Percentiles rank a stretch among this genome's conserved stretches.
These are phyloP conservation scores for Phaeosphaeriaceae sp. DNA, from an alignment of 2,329 filamentous ascomycete species.

Conservation along the genomic window DNA sequence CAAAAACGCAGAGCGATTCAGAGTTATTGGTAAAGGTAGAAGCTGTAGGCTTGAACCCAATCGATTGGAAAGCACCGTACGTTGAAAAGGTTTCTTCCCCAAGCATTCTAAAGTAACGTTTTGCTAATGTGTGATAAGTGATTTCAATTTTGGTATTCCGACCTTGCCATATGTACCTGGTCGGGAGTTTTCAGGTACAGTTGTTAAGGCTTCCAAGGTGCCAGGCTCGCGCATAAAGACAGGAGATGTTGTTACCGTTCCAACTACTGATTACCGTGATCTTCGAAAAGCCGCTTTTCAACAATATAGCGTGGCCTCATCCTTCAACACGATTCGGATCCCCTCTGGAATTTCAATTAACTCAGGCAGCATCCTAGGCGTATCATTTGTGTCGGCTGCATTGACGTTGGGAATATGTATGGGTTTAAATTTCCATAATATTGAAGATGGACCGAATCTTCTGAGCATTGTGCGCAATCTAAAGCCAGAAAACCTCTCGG, in stretches of 20 bases:
- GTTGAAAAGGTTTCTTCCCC: conserved; percentile 30
- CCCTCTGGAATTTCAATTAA: conserved; percentile 61
- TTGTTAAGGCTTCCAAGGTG: conserved; percentile 57
- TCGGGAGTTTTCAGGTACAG: conserved; percentile 70
- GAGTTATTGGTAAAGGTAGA: conserved; percentile 69
- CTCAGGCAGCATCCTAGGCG: conserved; percentile 68
- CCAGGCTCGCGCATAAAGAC: conserved; percentile 56
- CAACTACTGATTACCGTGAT: conserved; percentile 77
- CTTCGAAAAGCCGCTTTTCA: conserved; percentile 75
- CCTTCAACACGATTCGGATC: conserved; percentile 69
- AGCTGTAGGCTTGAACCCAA: conserved; percentile 75
- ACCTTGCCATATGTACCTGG: conserved; percentile 72
- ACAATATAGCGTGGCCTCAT: conserved; percentile 69
- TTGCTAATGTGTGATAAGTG: conserved; percentile 51
- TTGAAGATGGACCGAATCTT: conserved; percentile 65
- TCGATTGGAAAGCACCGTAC: conserved; percentile 77
- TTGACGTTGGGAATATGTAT: conserved; percentile 72
- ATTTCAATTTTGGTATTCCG: conserved; percentile 74
- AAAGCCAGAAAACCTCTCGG: conserved; percentile 58
- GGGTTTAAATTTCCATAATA: conserved; percentile 67
- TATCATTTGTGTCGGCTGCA: conserved; percentile 73
- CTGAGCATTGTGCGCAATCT: conserved; percentile 58
- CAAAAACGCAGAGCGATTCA: conserved; percentile 51
- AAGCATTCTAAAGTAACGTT: too few species aligned
- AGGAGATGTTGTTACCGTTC: conserved; percentile 58